Evolutionary conservation across 1,284 basidiomycete genomes (phyloP), one percentile per base, ranked within the genome.

Genomic region (Melampsora abietis-canadensis): DNA sequence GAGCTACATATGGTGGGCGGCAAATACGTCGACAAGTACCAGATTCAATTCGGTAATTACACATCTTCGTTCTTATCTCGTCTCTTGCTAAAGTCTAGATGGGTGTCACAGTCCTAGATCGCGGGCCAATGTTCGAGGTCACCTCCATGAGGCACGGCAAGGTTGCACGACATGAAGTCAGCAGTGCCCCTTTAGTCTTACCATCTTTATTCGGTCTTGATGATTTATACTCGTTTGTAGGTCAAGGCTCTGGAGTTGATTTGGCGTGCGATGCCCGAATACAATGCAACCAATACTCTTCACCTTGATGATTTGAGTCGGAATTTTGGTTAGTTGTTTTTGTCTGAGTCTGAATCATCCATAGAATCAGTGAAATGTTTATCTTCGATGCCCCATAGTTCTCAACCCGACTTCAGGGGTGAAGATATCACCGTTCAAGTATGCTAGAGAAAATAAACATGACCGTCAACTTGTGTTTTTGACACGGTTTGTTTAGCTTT

Each of bases 51-150:
- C 48, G 84, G 89, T 89, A 76, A 34, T 82, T 40, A 44, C 7
- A 31, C 79, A 82, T 62, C 76, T 76, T 44, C 10, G 10, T 14
- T 44, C 66, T 78, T 81, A 88, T 90, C 92, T 0, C 40, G 40
- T 21, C 68, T 74, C 47, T 54, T 75, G 47, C 47, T 47, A n/a
- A 47, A 34, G 21, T 68, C 44, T 19, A 60, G 14, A 75, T 69
- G 64, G 72, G 78, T 64, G 76, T 77, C 17, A 78, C 79, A 62
- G 80, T 81, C 30, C 85, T 93, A 17, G 92, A 94, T 84, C 89
- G 91, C 79, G 90, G 88, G 0, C 87, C 87, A 68, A 95, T 95
- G 92, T 94, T 94, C 81, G 90, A 88, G 4, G 90, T 94, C 3
- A 92, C 92, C 79, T 88, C 88, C 0, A 85, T 85, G 77, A 85